Conservation (phyloP, 2,329 filamentous ascomycete genomes). For the Daldinia sp. region DNA sequence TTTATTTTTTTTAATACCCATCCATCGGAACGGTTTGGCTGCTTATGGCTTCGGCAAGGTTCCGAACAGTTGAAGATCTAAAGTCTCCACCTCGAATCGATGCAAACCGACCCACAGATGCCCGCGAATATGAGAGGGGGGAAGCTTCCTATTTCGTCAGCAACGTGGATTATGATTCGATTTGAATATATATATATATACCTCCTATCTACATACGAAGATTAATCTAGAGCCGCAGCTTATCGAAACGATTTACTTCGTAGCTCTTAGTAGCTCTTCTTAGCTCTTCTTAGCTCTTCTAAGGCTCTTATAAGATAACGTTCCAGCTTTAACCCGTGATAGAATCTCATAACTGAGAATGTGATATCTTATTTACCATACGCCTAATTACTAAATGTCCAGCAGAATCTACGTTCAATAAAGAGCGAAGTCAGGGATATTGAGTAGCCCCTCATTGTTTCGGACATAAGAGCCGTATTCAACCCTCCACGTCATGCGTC, state of each 20-base stretch:
- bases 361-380: neutral
- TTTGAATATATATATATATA: constrained; percentile 15
- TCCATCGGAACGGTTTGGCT: constrained; percentile 43
- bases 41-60: constrained; percentile 45
- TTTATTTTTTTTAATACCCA: no score
- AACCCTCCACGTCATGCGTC: neutral
- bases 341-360: neutral
- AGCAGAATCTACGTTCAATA: neutral
- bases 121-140: constrained; percentile 7
- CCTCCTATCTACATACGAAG: constrained; percentile 2
- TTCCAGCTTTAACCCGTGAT: neutral
- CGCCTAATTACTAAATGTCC: neutral
- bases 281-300: no score
- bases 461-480: neutral
- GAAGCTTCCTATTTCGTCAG: constrained; percentile 14
- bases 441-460: neutral
- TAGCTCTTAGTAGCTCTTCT: neutral
- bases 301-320: no score
- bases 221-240: neutral
- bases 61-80: constrained; percentile 36
- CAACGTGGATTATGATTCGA: constrained; percentile 19
- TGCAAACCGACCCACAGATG: constrained; percentile 16
- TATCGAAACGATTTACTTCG: neutral
- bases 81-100: constrained; percentile 37
- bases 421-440: neutral